These are phyloP conservation scores for Sistotremastrum niveocremeum DNA, from an alignment of 768 basidiomycete genomes.

Conservation along the genomic window DNA sequence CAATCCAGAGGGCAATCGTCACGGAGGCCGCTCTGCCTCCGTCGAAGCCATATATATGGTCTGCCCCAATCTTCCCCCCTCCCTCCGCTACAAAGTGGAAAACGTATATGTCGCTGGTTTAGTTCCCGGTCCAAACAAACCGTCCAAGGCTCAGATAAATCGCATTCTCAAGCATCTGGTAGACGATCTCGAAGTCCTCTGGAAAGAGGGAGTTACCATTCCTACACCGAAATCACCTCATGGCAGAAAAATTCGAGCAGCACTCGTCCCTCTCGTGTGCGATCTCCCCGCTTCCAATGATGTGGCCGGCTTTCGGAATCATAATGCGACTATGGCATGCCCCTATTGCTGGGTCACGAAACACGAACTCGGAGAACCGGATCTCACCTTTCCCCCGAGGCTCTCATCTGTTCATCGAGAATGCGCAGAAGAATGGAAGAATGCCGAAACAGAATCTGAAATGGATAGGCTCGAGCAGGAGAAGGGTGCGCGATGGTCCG, in stretches of 20 bases:
- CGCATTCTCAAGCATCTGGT: conserved; percentile 14
- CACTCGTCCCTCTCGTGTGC: conserved; percentile 18
- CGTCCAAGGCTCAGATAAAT: conserved; percentile 10
- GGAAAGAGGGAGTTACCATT: conserved; percentile 19
- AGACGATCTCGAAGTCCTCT: conserved; percentile 7
- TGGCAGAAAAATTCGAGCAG: conserved; percentile 14
- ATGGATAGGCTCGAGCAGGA: too few relatives aligned
- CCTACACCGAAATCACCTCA: conserved; percentile 8
- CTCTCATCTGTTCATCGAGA: conserved; percentile 7
- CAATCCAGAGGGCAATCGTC: conserved; percentile 18
- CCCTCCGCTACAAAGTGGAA: conserved; percentile 16
- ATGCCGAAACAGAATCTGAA: too few relatives aligned
- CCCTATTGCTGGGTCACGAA: conserved; percentile 5
- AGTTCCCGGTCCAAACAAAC: conserved; percentile 24
- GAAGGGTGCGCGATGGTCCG: conserved; percentile 18
- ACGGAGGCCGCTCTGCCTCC: conserved; percentile 15
- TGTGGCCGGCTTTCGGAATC: conserved; percentile 10
- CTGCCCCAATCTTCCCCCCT: conserved; percentile 23
- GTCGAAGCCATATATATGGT: conserved; percentile 20
- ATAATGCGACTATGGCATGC: conserved; percentile 6
- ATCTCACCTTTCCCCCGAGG: conserved; percentile 5
- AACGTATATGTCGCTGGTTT: conserved; percentile 23
- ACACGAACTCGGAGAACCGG: conserved; percentile 1
- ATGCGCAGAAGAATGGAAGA: conserved; percentile 10
- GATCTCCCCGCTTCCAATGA: conserved; percentile 21